Evolutionary conservation across 495 filamentous ascomycete genomes (phyloP).

Genomic region (Aspergillus sclerotiicarbonarius): DNA sequence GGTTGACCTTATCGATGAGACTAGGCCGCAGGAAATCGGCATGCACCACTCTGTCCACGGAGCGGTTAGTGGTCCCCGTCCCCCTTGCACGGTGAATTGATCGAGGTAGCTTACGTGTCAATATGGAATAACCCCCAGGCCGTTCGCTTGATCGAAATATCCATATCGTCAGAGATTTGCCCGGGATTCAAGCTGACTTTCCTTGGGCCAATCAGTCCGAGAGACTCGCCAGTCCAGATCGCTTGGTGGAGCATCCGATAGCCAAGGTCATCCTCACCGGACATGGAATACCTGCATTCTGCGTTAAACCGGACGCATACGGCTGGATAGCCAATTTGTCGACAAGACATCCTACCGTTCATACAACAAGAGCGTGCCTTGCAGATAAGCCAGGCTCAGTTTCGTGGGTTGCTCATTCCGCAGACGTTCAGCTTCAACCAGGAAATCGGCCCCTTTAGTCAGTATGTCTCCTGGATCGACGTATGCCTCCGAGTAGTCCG

Average conservation of each 20-base stretch:
- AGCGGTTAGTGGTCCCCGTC: neutral
- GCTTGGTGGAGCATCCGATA: constrained; percentile 45
- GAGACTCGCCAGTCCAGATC: constrained; percentile 35
- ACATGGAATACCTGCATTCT: constrained; percentile 38
- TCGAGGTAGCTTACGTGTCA: constrained; percentile 35
- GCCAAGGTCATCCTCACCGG: constrained; percentile 40
- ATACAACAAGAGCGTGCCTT: constrained; percentile 43
- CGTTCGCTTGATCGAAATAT: constrained; percentile 33
- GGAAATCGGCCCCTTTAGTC: constrained; percentile 42
- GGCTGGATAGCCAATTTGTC: neutral
- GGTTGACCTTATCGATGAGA: constrained; percentile 37
- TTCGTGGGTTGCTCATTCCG: constrained; percentile 23
- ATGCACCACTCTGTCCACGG: constrained; percentile 35
- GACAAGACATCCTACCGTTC: constrained; percentile 29
- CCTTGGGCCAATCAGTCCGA: constrained; percentile 36
- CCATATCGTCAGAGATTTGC: constrained; percentile 34
- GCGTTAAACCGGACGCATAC: neutral
- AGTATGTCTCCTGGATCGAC: constrained; percentile 40
- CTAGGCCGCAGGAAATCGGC: constrained; percentile 41
- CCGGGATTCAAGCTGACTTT: constrained; percentile 18
- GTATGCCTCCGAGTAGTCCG: constrained; percentile 46
- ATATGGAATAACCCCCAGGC: constrained; percentile 48
- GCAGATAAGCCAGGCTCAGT: constrained; percentile 36
- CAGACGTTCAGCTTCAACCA: constrained; percentile 42
- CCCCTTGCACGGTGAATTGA: neutral